Percentiles rank a stretch among this genome's conserved stretches.
These are phyloP conservation scores for Alternaria conjuncta DNA, from an alignment of 2,329 filamentous ascomycete species.

Conservation along the genomic window DNA sequence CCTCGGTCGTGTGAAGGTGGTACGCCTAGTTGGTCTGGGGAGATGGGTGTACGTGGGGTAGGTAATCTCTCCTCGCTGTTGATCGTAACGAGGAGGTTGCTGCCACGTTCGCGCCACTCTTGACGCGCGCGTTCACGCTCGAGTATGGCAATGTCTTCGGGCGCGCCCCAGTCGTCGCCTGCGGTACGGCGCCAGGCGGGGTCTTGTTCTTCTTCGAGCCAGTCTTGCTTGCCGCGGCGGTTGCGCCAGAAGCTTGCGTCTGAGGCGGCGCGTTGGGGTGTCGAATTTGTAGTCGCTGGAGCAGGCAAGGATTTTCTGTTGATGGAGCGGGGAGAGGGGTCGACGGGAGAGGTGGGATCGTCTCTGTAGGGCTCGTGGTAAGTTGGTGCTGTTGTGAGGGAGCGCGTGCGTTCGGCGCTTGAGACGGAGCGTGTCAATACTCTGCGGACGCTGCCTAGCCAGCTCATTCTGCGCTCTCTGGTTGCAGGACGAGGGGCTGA, in stretches of 20 bases:
- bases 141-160: slow-evolving; percentile 40
- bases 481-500: slow-evolving; percentile 13
- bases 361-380: slow-evolving; percentile 41
- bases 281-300: slow-evolving; percentile 13
- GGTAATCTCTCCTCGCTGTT: slow-evolving; percentile 33
- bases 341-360: slow-evolving; percentile 24
- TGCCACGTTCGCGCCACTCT: slow-evolving; percentile 39
- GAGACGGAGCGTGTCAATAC: slow-evolving; percentile 42
- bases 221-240: slow-evolving; percentile 53
- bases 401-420: slow-evolving; percentile 35
- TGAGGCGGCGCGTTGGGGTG: slow-evolving; percentile 52
- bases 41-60: slow-evolving; percentile 37
- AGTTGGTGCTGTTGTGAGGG: slow-evolving; percentile 30
- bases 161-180: slow-evolving; percentile 47
- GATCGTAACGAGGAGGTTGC: slow-evolving; percentile 36
- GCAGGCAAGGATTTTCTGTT: slow-evolving; percentile 29
- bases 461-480: slow-evolving; percentile 42
- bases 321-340: background rate
- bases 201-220: slow-evolving; percentile 46
- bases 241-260: slow-evolving; percentile 53
- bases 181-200: slow-evolving; percentile 39
- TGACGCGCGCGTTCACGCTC: slow-evolving; percentile 41
- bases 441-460: slow-evolving; percentile 47
- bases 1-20: background rate
- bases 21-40: slow-evolving; percentile 28